Evolutionary conservation across 1,284 basidiomycete genomes (phyloP), one percentile per base, ranked within the genome.

Genomic region (Ustilago xerochloae): DNA sequence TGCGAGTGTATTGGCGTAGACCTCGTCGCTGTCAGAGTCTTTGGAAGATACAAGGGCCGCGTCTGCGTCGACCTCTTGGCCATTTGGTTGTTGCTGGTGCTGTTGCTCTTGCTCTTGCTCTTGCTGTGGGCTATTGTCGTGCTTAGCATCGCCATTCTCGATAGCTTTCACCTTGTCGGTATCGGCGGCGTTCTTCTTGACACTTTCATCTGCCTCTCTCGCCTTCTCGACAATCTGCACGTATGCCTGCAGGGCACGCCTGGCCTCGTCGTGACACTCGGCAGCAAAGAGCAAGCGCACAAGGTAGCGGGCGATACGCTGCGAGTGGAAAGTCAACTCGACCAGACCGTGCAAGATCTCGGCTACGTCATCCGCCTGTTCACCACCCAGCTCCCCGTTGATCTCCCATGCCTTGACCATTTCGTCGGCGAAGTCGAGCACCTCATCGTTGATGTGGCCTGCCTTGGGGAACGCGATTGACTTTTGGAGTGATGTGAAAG

Each of bases 341-440:
- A 75, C 71, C 6, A 82, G 61, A 15, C 71, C 74, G 51, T 84
- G 80, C 45, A 84, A 67, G 41, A 81, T 74, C 59, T 79, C 75
- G 51, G 75, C 79, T 9, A 82, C 64, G 13, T 83, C 80, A 45
- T 84, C 82, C 3, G 82, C 81, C 33, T 69, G 65, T 52, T 67
- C 73, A 18, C 71, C 79, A n/a, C 77, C 79, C 20, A 76, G 52
- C 41, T 79, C 78, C 35, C 79, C 81, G 47, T 82, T 79, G 57
- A 79, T 62, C 49, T 93, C 90, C 94, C 94, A 96, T 2, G 91
- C 87, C 0, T 90, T 90, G 6, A 95, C 90, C 67, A 90, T 91
- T 8, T 92, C 86, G 80, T 95, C 93, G 2, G 91, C 90, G 77
- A 97, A 92, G 74, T 92, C 90, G 71, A 93, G 91, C 6, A 97